Conservation (phyloP, 805 yeast species). For the Wickerhamiella alocasiicola region DNA sequence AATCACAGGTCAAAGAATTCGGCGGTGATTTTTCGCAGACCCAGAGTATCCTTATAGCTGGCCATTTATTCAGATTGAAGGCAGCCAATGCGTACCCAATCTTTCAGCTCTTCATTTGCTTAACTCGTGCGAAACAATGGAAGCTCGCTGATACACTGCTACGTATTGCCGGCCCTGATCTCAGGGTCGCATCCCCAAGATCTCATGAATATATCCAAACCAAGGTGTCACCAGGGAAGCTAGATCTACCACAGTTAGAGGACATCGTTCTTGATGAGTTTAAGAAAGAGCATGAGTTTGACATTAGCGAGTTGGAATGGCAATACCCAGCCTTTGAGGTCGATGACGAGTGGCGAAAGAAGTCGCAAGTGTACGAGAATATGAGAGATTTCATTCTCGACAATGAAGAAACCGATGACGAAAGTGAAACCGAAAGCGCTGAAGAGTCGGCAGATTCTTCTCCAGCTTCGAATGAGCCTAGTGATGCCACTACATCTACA, state of each 20-base stretch:
- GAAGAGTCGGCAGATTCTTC: constrained; percentile 15
- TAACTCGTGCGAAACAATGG: not conserved
- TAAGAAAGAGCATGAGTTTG: not conserved
- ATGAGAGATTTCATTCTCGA: constrained; percentile 2
- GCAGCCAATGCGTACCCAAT: constrained; percentile 1
- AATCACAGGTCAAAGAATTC: not conserved
- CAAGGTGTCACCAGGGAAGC: not conserved
- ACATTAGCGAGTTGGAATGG: not conserved
- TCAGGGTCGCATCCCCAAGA: not conserved
- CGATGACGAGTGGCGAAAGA: constrained; percentile 18
- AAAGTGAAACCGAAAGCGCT: constrained; percentile 14
- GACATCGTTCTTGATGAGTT: constrained; percentile 28
- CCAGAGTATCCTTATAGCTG: constrained; percentile 37
- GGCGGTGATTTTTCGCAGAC: constrained; percentile 29
- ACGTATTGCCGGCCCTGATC: not conserved
- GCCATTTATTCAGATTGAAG: not conserved
- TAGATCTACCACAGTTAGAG: constrained; percentile 20
- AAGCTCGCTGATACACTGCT: not conserved
- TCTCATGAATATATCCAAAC: not conserved
- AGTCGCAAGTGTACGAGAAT: not conserved
- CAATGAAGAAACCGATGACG: constrained; percentile 16
- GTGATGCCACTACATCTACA: constrained; percentile 23
- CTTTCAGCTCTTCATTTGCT: constrained; percentile 2
- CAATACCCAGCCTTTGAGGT: not conserved
- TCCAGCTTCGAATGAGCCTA: not conserved